phyloP scores from a whole-genome alignment of 176 grass and related monocot genomes.

The Juncus effusus region DNA sequence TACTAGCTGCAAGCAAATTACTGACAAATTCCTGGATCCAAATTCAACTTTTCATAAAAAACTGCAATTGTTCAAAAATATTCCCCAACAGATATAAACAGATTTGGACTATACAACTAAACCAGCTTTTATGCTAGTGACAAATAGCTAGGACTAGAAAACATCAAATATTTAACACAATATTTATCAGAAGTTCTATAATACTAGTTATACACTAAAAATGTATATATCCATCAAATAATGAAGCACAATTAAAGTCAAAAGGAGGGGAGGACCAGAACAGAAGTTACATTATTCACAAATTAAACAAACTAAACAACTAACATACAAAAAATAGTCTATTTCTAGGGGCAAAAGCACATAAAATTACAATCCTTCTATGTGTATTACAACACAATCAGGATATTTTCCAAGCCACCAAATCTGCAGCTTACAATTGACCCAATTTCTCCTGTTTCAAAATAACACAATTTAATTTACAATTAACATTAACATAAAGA shows the following conservation, averaged over 20 bases:
- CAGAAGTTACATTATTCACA: constrained; percentile 28
- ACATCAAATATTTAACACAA: too few species aligned
- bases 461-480: constrained; percentile 9
- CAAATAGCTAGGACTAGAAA: too few species aligned
- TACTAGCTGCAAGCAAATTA: too few species aligned
- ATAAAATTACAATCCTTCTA: neutral
- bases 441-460: constrained; percentile 54
- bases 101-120: too few species aligned
- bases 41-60: too few species aligned
- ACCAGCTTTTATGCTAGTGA: too few species aligned
- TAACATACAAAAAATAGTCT: constrained; percentile 18
- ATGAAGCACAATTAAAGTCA: neutral
- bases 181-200: too few species aligned
- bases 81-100: too few species aligned
- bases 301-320: constrained; percentile 21
- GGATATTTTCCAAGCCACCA: neutral
- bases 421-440: constrained; percentile 33
- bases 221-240: neutral
- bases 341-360: neutral
- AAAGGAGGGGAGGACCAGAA: neutral
- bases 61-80: too few species aligned
- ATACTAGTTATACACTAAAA: too few species aligned
- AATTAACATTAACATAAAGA: constrained; percentile 11
- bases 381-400: neutral
- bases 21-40: too few species aligned